Evolutionary conservation across 495 filamentous ascomycete species (phyloP).

Genomic region (Neurospora sp.): DNA sequence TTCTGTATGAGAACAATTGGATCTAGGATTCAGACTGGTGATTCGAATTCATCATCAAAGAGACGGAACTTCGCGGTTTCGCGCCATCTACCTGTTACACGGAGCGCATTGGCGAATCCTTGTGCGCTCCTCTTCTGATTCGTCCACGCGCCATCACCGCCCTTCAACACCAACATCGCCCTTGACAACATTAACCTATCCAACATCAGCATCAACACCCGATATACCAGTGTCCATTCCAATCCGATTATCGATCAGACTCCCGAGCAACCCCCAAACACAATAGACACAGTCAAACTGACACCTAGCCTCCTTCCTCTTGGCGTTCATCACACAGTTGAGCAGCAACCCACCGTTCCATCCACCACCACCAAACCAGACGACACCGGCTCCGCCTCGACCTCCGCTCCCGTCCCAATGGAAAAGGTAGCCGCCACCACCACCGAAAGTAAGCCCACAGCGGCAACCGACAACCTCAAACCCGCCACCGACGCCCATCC

Average conservation of each 20-base stretch:
- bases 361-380: background rate
- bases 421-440: constrained; percentile 3
- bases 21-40: background rate
- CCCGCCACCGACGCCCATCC: background rate
- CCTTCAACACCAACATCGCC: background rate
- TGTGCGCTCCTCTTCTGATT: background rate
- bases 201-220: background rate
- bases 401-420: background rate
- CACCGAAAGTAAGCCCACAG: background rate
- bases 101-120: background rate
- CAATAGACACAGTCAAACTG: background rate
- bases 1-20: background rate
- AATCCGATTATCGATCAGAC: background rate
- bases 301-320: background rate
- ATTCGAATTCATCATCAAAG: background rate
- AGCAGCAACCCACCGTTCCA: background rate
- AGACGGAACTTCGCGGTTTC: background rate
- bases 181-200: background rate
- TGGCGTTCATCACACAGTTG: background rate
- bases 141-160: background rate
- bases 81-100: background rate
- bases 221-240: background rate
- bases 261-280: background rate
- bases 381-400: background rate
- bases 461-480: background rate